Evolutionary conservation across 2,329 filamentous ascomycete species (phyloP).

Genomic region (Penicillium olsonii): DNA sequence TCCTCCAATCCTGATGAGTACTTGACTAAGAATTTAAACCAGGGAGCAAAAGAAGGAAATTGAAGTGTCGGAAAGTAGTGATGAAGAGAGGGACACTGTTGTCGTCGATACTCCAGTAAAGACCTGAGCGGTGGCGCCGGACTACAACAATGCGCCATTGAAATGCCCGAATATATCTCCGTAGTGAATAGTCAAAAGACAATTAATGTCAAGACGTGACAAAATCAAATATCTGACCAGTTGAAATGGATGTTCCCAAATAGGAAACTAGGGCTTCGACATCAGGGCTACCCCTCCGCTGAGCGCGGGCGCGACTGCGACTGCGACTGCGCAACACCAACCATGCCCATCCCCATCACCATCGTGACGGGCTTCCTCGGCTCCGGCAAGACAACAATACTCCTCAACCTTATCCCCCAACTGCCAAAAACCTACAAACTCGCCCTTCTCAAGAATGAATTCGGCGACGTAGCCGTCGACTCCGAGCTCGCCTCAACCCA

Average conservation of each 20-base stretch:
- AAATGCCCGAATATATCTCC: too few relatives aligned
- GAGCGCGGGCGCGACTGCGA: neutral
- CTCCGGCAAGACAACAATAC: conserved; percentile 92
- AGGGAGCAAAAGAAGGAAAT: conserved; percentile 12
- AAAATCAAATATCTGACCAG: too few relatives aligned
- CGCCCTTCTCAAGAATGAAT: conserved; percentile 96
- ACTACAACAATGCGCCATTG: too few relatives aligned
- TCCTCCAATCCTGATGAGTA: neutral
- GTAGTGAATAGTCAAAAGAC: too few relatives aligned
- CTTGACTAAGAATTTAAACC: neutral
- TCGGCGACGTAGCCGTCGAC: conserved; percentile 91
- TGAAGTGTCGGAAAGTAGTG: neutral
- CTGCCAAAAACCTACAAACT: conserved; percentile 85
- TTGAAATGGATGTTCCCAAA: neutral
- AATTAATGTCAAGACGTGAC: too few relatives aligned
- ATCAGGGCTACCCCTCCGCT: conserved; percentile 10
- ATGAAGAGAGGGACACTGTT: conserved; percentile 18
- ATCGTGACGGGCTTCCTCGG: conserved; percentile 96
- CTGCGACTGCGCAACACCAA: neutral
- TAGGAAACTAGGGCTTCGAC: conserved; percentile 2
- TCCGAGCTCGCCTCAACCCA: conserved; percentile 82
- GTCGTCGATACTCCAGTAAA: neutral
- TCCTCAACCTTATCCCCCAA: conserved; percentile 91
- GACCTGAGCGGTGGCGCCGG: neutral
- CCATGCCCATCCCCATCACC: conserved; percentile 78